These are phyloP conservation scores for Calonectria naviculata DNA, from an alignment of 2,329 filamentous ascomycete species.

Conservation along the genomic window DNA sequence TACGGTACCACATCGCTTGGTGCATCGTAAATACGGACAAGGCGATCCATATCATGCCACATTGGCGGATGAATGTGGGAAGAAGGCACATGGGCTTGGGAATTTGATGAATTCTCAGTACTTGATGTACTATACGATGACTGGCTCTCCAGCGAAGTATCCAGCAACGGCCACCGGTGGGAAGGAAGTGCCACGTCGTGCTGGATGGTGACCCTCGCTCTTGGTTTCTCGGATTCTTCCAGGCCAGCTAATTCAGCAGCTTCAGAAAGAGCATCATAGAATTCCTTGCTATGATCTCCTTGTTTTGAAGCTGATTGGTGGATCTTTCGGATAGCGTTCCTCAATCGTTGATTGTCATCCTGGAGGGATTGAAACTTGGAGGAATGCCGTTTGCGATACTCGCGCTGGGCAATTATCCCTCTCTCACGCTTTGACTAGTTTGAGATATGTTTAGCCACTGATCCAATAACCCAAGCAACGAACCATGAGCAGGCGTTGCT, in stretches of 20 bases:
- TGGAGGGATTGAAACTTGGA: slow-evolving; percentile 38
- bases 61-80: slow-evolving; percentile 22
- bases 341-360: slow-evolving; percentile 38
- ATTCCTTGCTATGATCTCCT: slow-evolving; percentile 20
- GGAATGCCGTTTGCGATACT: slow-evolving; percentile 40
- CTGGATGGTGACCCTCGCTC: not conserved
- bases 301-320: slow-evolving; percentile 25
- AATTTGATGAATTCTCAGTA: not conserved
- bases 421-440: slow-evolving; percentile 39
- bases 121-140: not conserved
- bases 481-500: not conserved
- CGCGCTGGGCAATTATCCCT: slow-evolving; percentile 39
- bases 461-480: not conserved
- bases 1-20: slow-evolving; percentile 33
- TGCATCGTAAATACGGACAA: slow-evolving; percentile 36
- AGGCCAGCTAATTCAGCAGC: slow-evolving; percentile 22
- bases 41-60: slow-evolving; percentile 36
- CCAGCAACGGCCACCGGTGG: not conserved
- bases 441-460: not conserved
- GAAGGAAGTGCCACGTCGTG: not conserved
- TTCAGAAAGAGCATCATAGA: slow-evolving; percentile 28
- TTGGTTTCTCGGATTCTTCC: slow-evolving; percentile 3
- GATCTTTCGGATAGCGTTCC: slow-evolving; percentile 34
- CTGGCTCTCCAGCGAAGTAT: not conserved
- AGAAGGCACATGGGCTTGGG: not conserved